Base-by-base conservation (phyloP, 441 rosid genomes). In the Theobroma grandiflorum region DNA sequence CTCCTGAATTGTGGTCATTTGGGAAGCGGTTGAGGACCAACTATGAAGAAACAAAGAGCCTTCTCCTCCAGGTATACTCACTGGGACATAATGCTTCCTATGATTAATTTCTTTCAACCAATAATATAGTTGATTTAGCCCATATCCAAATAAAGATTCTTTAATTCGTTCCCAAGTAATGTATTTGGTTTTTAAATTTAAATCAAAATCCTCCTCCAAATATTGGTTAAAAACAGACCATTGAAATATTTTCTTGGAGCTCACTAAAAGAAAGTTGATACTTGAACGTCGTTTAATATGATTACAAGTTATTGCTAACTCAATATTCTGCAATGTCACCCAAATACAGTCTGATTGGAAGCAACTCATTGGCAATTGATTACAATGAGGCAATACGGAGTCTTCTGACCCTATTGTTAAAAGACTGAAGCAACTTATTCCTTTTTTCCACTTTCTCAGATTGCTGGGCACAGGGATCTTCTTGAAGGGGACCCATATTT, bases 401-500 rank as follows among this genome's bases (percentile, higher is more conserved):
- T 57, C 8, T 16, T 6, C 7, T 57, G 20, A 53, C 16, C 58
- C 14, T 16, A 7, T n/a, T n/a, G 61, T 20, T n/a, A 57, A 31
- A 66, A 43, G 15, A 33, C 14, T 71, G 43, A 5, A 16, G 16
- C 45, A 68, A 61, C 33, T 49, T 38, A 31, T 49, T 43, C 18
- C 6, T 53, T 31, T 75, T 58, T 18, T 43, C 33, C 26, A 50
- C 4, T n/a, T 66, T 50, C 77, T 66, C 71, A 93, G 96, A 88
- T 91, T 75, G 99, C 98, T 71, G 95, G 95, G 71, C 99, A 96
- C 82, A 94, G 64, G 78, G 97, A 94, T 81, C 93, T 96, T 82
- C 97, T 96, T 4, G 98, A 94, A 86, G 99, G 96, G 53, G 94
- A 96, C 71, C 97, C 95, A 1, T 91, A 93, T 91, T 82, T 96